Conservation (phyloP, 2,329 filamentous ascomycete species). For the Cytospora piceae region DNA sequence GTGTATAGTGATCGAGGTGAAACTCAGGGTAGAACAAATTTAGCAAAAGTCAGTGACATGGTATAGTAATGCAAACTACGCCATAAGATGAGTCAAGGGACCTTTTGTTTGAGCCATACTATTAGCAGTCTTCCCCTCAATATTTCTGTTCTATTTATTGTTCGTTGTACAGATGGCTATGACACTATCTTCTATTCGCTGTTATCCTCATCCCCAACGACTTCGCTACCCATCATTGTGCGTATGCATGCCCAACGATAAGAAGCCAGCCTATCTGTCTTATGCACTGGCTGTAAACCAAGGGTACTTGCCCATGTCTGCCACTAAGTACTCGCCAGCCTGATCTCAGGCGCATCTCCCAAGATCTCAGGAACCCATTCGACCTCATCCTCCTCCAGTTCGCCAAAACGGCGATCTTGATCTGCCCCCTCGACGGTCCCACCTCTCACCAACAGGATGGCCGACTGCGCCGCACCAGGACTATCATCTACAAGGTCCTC, state of each 20-base stretch:
- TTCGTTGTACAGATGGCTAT: neutral
- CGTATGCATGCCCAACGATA: no score
- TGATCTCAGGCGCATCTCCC: neutral
- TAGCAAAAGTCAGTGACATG: neutral
- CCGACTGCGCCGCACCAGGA: neutral
- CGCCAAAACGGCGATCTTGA: conserved; percentile 6
- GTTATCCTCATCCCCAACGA: no score
- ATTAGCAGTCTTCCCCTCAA: neutral
- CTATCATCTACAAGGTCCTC: conserved; percentile 8
- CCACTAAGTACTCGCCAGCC: neutral
- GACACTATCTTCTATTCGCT: neutral
- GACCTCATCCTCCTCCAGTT: neutral
- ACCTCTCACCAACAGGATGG: conserved; percentile 11
- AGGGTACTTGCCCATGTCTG: neutral
- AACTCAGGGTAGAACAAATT: neutral
- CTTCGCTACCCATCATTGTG: no score
- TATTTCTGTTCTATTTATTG: no score
- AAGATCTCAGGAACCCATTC: conserved; percentile 8
- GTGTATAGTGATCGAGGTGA: neutral
- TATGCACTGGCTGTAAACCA: no score
- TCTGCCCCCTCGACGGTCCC: neutral
- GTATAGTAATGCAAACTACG: neutral
- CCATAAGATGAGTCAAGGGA: no score
- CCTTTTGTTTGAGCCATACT: neutral
- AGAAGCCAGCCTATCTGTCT: no score